Evolutionary conservation across 306 rosid genomes (phyloP).

Genomic region (Rosa persica): DNA sequence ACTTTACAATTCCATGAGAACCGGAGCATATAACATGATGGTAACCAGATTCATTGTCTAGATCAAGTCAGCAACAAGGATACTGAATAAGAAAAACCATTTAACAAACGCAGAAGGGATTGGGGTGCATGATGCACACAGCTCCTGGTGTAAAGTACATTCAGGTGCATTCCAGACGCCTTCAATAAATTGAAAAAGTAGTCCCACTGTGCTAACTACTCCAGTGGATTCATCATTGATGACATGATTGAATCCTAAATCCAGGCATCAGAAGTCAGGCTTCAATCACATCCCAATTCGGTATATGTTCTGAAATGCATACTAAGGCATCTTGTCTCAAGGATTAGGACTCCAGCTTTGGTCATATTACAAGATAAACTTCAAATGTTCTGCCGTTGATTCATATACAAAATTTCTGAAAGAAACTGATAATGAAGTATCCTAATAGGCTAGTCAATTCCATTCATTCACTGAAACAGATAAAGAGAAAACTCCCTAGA

Average conservation of each 20-base stretch:
- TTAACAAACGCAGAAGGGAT: no score
- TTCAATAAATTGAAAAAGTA: not conserved
- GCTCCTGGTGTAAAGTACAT: not conserved
- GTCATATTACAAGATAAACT: not conserved
- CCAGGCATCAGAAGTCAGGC: not conserved
- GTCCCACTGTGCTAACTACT: not conserved
- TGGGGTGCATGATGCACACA: not conserved
- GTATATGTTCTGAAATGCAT: not conserved
- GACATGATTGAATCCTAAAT: not conserved
- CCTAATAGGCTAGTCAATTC: not conserved
- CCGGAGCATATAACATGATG: not conserved
- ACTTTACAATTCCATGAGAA: not conserved
- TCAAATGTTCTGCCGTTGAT: not conserved
- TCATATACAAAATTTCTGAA: not conserved
- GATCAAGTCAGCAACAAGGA: not conserved
- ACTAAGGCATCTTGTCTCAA: not conserved
- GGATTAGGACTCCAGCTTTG: not conserved
- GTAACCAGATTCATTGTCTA: not conserved
- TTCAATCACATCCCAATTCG: not conserved
- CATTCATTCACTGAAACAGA: not conserved
- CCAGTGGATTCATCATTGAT: not conserved
- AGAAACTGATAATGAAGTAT: not conserved
- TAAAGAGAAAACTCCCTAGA: not conserved
- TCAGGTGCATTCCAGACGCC: not conserved
- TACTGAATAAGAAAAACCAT: no score